Conservation (phyloP, 2,329 filamentous ascomycete species). For the Rutstroemia sp. region DNA sequence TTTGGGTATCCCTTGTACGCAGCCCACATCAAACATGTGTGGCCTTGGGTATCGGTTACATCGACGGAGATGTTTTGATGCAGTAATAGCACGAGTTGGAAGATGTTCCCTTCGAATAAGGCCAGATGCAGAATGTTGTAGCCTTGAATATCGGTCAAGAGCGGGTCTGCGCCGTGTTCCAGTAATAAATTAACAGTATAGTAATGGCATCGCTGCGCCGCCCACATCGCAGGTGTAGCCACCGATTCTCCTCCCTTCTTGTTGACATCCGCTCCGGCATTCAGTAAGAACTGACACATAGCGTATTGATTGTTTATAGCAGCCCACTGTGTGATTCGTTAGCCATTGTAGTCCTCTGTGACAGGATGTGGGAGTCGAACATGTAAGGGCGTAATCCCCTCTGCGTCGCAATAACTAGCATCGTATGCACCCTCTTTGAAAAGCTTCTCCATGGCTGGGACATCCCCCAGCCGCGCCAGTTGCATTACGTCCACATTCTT, state of each 20-base stretch:
- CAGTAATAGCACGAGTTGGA: slow-evolving; percentile 79
- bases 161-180: slow-evolving; percentile 83
- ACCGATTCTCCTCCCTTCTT: slow-evolving; percentile 91
- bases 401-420: slow-evolving; percentile 76
- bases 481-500: slow-evolving; percentile 87
- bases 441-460: slow-evolving; percentile 78
- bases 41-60: slow-evolving; percentile 78
- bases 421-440: slow-evolving; percentile 78
- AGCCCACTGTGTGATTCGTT: slow-evolving; percentile 65
- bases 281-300: slow-evolving; percentile 92
- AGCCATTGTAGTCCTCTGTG: background rate
- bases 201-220: slow-evolving; percentile 92
- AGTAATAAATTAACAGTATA: slow-evolving; percentile 92
- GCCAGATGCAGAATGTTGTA: slow-evolving; percentile 98
- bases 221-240: slow-evolving; percentile 93
- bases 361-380: slow-evolving; percentile 43
- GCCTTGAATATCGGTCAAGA: slow-evolving; percentile 87
- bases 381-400: slow-evolving; percentile 93
- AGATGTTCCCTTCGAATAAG: slow-evolving; percentile 93
- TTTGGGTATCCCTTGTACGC: slow-evolving; percentile 94
- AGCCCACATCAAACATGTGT: slow-evolving; percentile 97
- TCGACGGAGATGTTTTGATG: slow-evolving; percentile 96
- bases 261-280: slow-evolving; percentile 74
- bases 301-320: slow-evolving; percentile 98
- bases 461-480: slow-evolving; percentile 79